A percentile compares a stretch with the other conserved stretches of the same genome.
Evolutionary conservation across 2,329 filamentous ascomycete species (phyloP).

Genomic region (Fusarium pseudoanthophilum): DNA sequence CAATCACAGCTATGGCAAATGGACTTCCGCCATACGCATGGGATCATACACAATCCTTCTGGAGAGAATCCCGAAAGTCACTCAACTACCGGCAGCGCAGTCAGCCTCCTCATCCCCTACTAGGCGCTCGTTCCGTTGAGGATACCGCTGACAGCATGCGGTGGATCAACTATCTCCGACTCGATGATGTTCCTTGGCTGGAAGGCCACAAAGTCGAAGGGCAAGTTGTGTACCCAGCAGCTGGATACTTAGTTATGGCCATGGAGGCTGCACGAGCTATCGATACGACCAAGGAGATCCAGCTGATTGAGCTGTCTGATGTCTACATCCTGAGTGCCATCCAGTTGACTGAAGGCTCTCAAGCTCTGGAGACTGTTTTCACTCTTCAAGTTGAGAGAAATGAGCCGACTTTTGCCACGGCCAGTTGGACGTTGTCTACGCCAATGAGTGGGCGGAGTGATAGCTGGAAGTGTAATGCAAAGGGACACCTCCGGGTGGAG

Average conservation of each 20-base stretch:
- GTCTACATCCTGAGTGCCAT: constrained; percentile 7
- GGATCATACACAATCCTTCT: constrained; percentile 11
- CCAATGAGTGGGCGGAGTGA: neutral
- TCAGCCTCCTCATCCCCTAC: neutral
- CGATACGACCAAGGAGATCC: neutral
- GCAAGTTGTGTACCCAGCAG: constrained; percentile 53
- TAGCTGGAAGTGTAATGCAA: neutral
- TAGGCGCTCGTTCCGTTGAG: neutral
- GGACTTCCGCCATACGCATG: constrained; percentile 8
- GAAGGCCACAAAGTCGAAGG: constrained; percentile 50
- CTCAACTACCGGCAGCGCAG: neutral
- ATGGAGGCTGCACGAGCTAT: constrained; percentile 43
- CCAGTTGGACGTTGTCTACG: neutral
- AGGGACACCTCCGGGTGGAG: neutral
- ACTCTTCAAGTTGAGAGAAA: neutral
- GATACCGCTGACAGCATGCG: constrained; percentile 20
- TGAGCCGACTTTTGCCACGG: neutral
- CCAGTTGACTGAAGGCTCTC: neutral
- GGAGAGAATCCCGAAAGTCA: constrained; percentile 4
- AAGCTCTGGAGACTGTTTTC: constrained; percentile 9
- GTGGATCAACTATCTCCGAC: constrained; percentile 43
- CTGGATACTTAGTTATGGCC: constrained; percentile 52
- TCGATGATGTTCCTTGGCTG: constrained; percentile 52
- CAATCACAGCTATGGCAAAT: constrained; percentile 34
- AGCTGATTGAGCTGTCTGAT: neutral